These are phyloP conservation scores for Adansonia madagascariensis DNA, from an alignment of 441 rosid genomes.

Conservation along the genomic window DNA sequence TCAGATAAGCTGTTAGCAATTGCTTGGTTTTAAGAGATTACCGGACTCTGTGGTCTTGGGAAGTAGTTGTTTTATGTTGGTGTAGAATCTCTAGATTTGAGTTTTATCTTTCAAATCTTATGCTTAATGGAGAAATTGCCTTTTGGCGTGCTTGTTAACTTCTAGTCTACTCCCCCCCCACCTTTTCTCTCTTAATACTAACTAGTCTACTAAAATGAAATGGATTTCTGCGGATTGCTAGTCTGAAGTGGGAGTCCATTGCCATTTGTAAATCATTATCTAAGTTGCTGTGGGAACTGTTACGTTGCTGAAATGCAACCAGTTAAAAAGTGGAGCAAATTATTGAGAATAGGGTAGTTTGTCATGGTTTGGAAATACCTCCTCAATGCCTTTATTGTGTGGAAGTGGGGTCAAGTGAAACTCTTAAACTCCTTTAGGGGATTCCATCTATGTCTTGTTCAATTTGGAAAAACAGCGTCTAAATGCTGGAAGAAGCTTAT, in stretches of 20 bases:
- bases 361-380: slow-evolving; percentile 26
- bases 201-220: slow-evolving; percentile 23
- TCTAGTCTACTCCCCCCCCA: slow-evolving; percentile 16
- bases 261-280: background rate
- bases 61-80: slow-evolving; percentile 8
- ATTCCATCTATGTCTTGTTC: slow-evolving; percentile 24
- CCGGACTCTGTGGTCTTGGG: background rate
- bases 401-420: slow-evolving; percentile 24
- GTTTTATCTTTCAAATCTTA: slow-evolving; percentile 10
- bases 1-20: slow-evolving; percentile 3
- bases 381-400: slow-evolving; percentile 22
- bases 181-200: background rate
- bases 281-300: slow-evolving; percentile 3
- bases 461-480: slow-evolving; percentile 26
- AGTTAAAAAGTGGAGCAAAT: slow-evolving; percentile 2
- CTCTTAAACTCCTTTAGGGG: slow-evolving; percentile 22
- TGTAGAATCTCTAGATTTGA: slow-evolving; percentile 6
- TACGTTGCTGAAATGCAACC: slow-evolving; percentile 1
- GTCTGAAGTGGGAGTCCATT: slow-evolving; percentile 13
- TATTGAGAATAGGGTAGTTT: slow-evolving; percentile 11
- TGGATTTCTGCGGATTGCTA: slow-evolving; percentile 5
- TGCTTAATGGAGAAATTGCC: slow-evolving; percentile 7
- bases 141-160: slow-evolving; percentile 11
- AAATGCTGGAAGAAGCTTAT: slow-evolving; percentile 36
- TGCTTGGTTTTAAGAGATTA: slow-evolving; percentile 14